Base-by-base conservation (phyloP, 1,139 yeast genomes). In the Blastobotrys ciferrii region DNA sequence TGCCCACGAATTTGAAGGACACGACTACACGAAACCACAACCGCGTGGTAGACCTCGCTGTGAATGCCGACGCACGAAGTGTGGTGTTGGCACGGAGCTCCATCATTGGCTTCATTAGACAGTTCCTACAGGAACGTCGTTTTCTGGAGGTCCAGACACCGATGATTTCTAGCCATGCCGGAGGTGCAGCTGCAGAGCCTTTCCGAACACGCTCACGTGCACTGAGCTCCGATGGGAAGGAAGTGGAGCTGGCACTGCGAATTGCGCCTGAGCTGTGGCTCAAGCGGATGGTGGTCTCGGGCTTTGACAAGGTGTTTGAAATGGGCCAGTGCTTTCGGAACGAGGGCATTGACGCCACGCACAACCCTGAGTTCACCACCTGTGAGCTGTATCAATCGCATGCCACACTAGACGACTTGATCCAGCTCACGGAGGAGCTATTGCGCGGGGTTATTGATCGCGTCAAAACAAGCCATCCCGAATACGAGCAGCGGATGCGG, bases 321-420 rank as follows among this genome's bases (percentile, higher is more conserved):
- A 92, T 92, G 65, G 98, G 98, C 55, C 89, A 98, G 74, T 98
- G 92, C 74, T 92, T 92, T 77, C 87, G 98, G 81, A 92, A 92
- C 68, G 98, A 92, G 74, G 97, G 98, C 72, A 91, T 92, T 52
- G 98, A 92, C 71, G 80, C 87, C 81, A 89, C 98, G 48, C 98
- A 92, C 72, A 92, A 92, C 76, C 97, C 98, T 42, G 98, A 92
- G 72, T 92, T 92, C 75, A 91, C 98, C 60, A 89, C 97, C 48
- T 85, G 97, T 74, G 98, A 92, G 72, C 88, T 91, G 72, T 92
- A 92, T 71, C 91, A 88, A 72, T 95, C 96, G 20, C 89, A 79
- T 60, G 84, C 91, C 3, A 76, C 77, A 45, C 73, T 91, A 43
- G 77, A 79, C 11, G 87, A 86, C 43, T 71, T 91, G 52, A 84